Evolutionary conservation across 768 basidiomycete species (phyloP).

Genomic region (Hypholoma fasciculare): DNA sequence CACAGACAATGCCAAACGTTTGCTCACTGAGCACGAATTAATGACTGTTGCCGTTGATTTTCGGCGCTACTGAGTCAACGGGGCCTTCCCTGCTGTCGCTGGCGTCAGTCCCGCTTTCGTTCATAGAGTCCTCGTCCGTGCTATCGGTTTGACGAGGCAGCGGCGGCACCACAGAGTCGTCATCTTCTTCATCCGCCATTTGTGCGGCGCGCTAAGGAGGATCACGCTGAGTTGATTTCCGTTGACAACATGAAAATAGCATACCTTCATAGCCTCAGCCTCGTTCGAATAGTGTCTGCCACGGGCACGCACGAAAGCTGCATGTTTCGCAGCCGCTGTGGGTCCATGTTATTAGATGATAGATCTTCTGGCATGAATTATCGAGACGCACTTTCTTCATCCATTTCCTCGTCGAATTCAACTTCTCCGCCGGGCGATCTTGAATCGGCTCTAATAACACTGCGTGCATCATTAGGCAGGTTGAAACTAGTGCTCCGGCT

Average conservation of each 20-base stretch:
- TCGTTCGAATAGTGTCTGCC: slow-evolving; percentile 90
- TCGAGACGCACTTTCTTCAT: slow-evolving; percentile 72
- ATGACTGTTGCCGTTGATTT: slow-evolving; percentile 30
- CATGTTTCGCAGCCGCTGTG: slow-evolving; percentile 79
- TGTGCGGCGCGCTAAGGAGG: slow-evolving; percentile 57
- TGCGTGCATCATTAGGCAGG: slow-evolving; percentile 68
- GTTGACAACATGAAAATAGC: slow-evolving; percentile 4
- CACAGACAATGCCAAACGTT: too few species aligned
- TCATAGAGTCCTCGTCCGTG: slow-evolving; percentile 16
- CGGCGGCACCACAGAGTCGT: slow-evolving; percentile 30
- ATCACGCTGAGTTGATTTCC: slow-evolving; percentile 4
- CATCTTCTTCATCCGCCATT: slow-evolving; percentile 68
- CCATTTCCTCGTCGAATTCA: slow-evolving; percentile 82
- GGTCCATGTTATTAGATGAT: neutral
- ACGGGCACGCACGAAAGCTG: slow-evolving; percentile 76
- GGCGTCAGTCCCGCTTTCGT: slow-evolving; percentile 15
- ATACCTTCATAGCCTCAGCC: slow-evolving; percentile 90
- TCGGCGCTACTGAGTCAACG: slow-evolving; percentile 4
- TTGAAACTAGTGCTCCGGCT: slow-evolving; percentile 86
- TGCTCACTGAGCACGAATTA: neutral
- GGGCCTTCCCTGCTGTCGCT: slow-evolving; percentile 5
- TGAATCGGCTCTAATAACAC: slow-evolving; percentile 54
- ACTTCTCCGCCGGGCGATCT: slow-evolving; percentile 68
- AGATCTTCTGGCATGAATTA: neutral
- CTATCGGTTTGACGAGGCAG: slow-evolving; percentile 22